Conservation (phyloP, 2,329 filamentous ascomycete genomes). For the Exophiala sp. region DNA sequence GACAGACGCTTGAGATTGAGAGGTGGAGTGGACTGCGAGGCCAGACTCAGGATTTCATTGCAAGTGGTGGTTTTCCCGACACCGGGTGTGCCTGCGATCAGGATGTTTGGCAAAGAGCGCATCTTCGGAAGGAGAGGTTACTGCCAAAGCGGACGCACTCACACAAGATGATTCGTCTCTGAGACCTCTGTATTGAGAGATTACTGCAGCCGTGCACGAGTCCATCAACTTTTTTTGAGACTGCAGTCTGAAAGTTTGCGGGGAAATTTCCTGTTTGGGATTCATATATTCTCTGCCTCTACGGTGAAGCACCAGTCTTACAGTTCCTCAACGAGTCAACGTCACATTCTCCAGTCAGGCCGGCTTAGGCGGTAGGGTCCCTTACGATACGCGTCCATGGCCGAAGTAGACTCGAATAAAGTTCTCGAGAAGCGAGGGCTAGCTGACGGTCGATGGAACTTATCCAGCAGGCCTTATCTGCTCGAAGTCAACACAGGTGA, state of each 20-base stretch:
- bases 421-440: neutral
- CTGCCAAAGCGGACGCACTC: too few species aligned
- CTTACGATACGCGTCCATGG: too few species aligned
- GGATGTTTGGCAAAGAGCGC: conserved; percentile 68
- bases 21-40: conserved; percentile 47
- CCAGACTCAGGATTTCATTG: conserved; percentile 57
- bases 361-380: too few species aligned
- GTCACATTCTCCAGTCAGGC: too few species aligned
- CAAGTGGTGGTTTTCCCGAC: conserved; percentile 94
- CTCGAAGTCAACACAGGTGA: neutral
- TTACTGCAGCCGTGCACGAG: too few species aligned
- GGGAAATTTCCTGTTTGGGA: neutral
- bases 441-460: neutral
- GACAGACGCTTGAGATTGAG: conserved; percentile 78
- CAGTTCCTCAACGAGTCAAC: too few species aligned
- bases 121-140: conserved; percentile 2
- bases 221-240: neutral
- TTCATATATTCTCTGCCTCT: neutral
- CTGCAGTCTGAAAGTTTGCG: neutral
- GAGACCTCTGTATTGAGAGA: too few species aligned
- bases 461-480: neutral
- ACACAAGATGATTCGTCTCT: too few species aligned
- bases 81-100: conserved; percentile 92
- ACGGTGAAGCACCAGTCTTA: neutral
- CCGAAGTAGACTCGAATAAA: too few species aligned